A percentile compares a stretch with the other conserved stretches of the same genome.
phyloP scores from a whole-genome alignment of 1,284 basidiomycete species.

The Sporisorium reilianum region DNA sequence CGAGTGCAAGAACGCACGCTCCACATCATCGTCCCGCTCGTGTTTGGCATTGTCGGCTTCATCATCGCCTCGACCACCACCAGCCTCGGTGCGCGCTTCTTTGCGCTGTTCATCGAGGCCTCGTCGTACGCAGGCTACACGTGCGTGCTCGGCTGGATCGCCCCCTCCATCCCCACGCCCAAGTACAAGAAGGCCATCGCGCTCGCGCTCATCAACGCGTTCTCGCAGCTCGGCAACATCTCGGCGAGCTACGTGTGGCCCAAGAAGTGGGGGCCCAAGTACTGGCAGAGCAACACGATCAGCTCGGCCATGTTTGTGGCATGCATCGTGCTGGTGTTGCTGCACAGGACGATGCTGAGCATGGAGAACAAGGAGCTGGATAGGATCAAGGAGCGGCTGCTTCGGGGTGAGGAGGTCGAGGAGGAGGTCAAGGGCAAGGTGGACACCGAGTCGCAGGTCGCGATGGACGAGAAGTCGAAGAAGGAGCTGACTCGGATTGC shows the following conservation, averaged over 20 bases:
- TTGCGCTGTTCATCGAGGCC: constrained; percentile 55
- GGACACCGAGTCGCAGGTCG: constrained; percentile 16
- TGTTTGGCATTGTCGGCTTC: constrained; percentile 55
- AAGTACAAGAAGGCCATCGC: constrained; percentile 56
- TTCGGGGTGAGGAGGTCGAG: constrained; percentile 1
- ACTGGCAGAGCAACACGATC: constrained; percentile 58
- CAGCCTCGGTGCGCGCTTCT: constrained; percentile 45
- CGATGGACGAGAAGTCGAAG: constrained; percentile 14
- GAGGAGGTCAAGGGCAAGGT: neutral
- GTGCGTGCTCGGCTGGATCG: constrained; percentile 55
- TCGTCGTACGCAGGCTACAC: constrained; percentile 53
- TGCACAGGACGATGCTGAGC: constrained; percentile 44
- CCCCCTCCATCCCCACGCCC: constrained; percentile 49
- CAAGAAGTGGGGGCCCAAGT: constrained; percentile 52
- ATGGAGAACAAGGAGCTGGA: constrained; percentile 52
- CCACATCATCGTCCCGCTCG: constrained; percentile 48
- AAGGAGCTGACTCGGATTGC: constrained; percentile 27
- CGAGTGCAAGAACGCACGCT: constrained; percentile 40
- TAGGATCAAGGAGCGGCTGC: constrained; percentile 13
- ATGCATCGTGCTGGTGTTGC: constrained; percentile 44
- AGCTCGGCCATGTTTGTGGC: constrained; percentile 41
- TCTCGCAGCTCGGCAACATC: constrained; percentile 71
- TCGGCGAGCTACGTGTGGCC: constrained; percentile 65
- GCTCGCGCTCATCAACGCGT: constrained; percentile 68
- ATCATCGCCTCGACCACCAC: constrained; percentile 53